Percentiles rank a stretch among this genome's conserved stretches.
phyloP scores from a whole-genome alignment of 345 rosid species.

The Citrus unshiu region DNA sequence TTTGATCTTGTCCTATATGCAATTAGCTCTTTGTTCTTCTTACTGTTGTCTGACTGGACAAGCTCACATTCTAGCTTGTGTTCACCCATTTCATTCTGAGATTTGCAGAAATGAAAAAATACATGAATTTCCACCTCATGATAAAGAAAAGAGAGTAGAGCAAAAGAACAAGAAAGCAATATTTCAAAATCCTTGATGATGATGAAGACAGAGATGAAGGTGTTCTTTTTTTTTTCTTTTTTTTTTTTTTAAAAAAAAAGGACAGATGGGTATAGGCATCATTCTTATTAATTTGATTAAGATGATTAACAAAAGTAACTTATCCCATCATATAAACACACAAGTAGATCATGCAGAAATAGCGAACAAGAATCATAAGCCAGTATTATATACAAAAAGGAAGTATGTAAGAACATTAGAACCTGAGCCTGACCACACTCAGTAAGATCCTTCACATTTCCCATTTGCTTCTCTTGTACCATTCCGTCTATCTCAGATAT shows the following conservation, averaged over 20 bases:
- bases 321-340: background rate
- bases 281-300: background rate
- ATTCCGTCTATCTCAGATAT: conserved; percentile 10
- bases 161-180: background rate
- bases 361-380: background rate
- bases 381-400: background rate
- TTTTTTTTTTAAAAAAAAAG: too few species aligned
- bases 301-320: background rate
- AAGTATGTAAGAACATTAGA: background rate
- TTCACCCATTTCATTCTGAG: background rate
- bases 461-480: conserved; percentile 12
- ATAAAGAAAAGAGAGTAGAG: background rate
- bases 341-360: background rate
- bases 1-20: conserved; percentile 32
- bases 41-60: background rate
- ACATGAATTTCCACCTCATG: background rate
- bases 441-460: conserved; percentile 5
- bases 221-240: too few species aligned
- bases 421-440: conserved; percentile 34
- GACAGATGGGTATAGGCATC: background rate
- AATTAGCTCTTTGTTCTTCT: conserved; percentile 5
- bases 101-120: conserved; percentile 13
- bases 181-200: background rate
- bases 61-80: conserved; percentile 5
- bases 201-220: background rate